These are phyloP conservation scores for Rhododendron ferrugineum DNA, from an alignment of 148 eudicot species.

Conservation along the genomic window DNA sequence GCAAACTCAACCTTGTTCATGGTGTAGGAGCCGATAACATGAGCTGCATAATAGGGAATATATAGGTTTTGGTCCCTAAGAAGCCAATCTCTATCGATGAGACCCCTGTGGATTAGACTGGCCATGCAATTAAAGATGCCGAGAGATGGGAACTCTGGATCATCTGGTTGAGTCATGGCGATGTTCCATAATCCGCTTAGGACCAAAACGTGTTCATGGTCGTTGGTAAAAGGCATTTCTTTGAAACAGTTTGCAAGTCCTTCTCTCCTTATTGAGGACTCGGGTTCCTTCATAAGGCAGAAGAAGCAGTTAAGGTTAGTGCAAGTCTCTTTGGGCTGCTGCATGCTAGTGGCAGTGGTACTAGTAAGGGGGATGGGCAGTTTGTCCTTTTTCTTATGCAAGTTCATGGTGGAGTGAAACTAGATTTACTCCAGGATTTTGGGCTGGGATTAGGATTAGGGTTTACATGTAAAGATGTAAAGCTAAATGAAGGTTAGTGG, in stretches of 20 bases:
- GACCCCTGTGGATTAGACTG: conserved; percentile 44
- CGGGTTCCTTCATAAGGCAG: conserved; percentile 66
- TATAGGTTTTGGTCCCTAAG: conserved; percentile 58
- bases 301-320: conserved; percentile 52
- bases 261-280: conserved; percentile 35
- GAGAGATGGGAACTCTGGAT: conserved; percentile 62
- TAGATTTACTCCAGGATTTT: not conserved
- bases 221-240: conserved; percentile 34
- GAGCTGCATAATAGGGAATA: conserved; percentile 84
- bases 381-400: conserved; percentile 7
- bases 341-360: not conserved
- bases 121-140: conserved; percentile 77
- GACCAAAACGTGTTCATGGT: conserved; percentile 55
- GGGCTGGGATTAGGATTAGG: conserved; percentile 8
- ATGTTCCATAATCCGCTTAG: conserved; percentile 65
- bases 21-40: conserved; percentile 79
- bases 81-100: conserved; percentile 55
- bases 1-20: conserved; percentile 58
- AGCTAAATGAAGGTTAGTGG: not conserved
- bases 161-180: conserved; percentile 66
- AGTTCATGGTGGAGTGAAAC: not conserved
- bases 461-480: not conserved
- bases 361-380: not conserved
- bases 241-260: conserved; percentile 46
- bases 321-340: conserved; percentile 22